phyloP scores from a whole-genome alignment of 768 basidiomycete species.

The Lactarius quietus region DNA sequence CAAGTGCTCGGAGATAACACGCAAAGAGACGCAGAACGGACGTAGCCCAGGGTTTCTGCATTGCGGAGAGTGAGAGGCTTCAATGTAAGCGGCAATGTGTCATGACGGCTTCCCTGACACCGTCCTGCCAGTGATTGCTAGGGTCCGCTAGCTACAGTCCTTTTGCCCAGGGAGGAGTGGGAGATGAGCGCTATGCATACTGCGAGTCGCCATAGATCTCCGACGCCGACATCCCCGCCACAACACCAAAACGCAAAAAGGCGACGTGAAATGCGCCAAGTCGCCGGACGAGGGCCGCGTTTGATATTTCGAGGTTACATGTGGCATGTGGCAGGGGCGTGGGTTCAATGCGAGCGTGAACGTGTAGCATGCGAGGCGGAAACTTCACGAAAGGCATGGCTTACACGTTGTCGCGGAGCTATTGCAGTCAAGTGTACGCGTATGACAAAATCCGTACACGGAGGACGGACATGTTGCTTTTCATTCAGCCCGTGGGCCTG shows the following conservation, averaged over 20 bases:
- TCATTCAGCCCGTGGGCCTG: background rate
- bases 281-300: background rate
- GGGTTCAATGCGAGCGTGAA: background rate
- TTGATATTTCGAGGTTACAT: background rate
- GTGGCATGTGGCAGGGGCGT: background rate
- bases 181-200: background rate
- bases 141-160: too few relatives aligned
- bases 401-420: background rate
- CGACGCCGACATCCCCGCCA: background rate
- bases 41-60: background rate
- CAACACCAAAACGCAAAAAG: background rate
- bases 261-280: background rate
- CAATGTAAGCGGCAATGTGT: background rate
- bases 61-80: rapidly evolving
- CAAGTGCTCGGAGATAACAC: background rate
- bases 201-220: background rate
- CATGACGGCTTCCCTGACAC: background rate
- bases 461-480: background rate
- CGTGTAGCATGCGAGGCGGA: background rate
- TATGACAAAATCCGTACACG: background rate
- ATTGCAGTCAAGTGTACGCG: background rate
- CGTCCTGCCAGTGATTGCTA: too few relatives aligned
- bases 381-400: background rate
- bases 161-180: background rate
- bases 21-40: background rate